These are phyloP conservation scores for Oxytropis ochrocephala DNA, from an alignment of 306 rosid species.

Conservation along the genomic window DNA sequence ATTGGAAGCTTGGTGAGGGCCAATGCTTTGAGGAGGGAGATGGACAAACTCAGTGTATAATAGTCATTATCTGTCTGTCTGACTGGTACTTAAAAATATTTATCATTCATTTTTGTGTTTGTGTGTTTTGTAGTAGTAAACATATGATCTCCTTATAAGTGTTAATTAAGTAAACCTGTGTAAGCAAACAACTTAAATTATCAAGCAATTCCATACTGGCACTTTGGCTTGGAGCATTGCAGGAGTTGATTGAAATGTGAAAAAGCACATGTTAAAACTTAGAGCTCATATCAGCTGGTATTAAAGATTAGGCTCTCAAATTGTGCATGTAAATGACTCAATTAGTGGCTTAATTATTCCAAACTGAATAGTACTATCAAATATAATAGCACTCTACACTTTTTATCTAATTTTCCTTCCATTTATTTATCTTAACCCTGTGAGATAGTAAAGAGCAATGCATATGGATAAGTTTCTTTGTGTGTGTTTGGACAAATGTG, in stretches of 20 bases:
- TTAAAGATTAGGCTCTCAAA: too few species aligned
- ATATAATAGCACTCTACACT: background rate
- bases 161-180: slow-evolving; percentile 9
- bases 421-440: background rate
- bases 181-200: slow-evolving; percentile 8
- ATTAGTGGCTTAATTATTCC: too few species aligned
- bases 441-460: background rate
- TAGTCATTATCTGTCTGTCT: background rate
- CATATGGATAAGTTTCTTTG: background rate
- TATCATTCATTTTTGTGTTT: background rate
- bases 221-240: background rate
- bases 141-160: background rate
- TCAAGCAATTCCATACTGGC: slow-evolving; percentile 13
- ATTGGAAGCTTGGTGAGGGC: slow-evolving; percentile 97
- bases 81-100: background rate
- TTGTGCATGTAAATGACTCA: too few species aligned
- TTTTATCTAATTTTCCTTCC: background rate
- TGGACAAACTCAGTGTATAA: slow-evolving; percentile 75
- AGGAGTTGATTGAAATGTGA: background rate
- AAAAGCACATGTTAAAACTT: background rate
- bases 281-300: background rate
- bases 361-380: background rate
- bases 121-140: background rate
- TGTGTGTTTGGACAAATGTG: too few species aligned
- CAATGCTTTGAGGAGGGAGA: slow-evolving; percentile 78